phyloP scores from a whole-genome alignment of 441 rosid genomes.

The Capsella rubella region DNA sequence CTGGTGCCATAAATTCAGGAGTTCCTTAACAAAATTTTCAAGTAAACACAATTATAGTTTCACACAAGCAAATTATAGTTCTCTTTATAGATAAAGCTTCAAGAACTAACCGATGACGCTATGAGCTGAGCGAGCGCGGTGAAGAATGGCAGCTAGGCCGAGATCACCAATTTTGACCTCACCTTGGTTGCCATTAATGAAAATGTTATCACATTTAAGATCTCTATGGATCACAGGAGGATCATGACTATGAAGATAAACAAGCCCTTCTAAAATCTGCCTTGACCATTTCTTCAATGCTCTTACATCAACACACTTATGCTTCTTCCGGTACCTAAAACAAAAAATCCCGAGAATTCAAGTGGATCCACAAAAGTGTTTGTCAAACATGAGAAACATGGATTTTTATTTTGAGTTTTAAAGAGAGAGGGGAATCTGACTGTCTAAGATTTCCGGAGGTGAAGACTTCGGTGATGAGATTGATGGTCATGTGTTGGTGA shows the following conservation, averaged over 20 bases:
- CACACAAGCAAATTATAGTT: background rate
- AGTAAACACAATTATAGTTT: background rate
- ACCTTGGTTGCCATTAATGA: slow-evolving; percentile 78
- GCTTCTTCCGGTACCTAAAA: slow-evolving; percentile 62
- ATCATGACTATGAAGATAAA: slow-evolving; percentile 70
- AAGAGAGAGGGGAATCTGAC: slow-evolving; percentile 45
- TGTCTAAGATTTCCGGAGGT: slow-evolving; percentile 71
- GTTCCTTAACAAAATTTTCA: slow-evolving; percentile 51
- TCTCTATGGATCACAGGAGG: slow-evolving; percentile 77
- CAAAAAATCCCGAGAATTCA: background rate
- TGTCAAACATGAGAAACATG: background rate
- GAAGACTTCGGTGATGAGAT: slow-evolving; percentile 74
- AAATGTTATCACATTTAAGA: slow-evolving; percentile 75
- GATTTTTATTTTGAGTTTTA: no score
- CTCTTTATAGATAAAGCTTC: background rate
- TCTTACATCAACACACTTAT: slow-evolving; percentile 69
- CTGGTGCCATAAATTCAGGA: slow-evolving; percentile 82
- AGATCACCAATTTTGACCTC: slow-evolving; percentile 77
- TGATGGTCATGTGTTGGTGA: slow-evolving; percentile 57
- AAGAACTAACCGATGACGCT: slow-evolving; percentile 65
- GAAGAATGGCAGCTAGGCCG: slow-evolving; percentile 66
- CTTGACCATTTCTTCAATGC: slow-evolving; percentile 78
- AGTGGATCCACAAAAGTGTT: background rate
- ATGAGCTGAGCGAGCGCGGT: slow-evolving; percentile 66
- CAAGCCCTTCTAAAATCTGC: slow-evolving; percentile 72